A percentile compares a stretch with the other conserved stretches of the same genome.
These are phyloP conservation scores for Penicillium polonicum DNA, from an alignment of 2,329 filamentous ascomycete genomes.

Conservation along the genomic window DNA sequence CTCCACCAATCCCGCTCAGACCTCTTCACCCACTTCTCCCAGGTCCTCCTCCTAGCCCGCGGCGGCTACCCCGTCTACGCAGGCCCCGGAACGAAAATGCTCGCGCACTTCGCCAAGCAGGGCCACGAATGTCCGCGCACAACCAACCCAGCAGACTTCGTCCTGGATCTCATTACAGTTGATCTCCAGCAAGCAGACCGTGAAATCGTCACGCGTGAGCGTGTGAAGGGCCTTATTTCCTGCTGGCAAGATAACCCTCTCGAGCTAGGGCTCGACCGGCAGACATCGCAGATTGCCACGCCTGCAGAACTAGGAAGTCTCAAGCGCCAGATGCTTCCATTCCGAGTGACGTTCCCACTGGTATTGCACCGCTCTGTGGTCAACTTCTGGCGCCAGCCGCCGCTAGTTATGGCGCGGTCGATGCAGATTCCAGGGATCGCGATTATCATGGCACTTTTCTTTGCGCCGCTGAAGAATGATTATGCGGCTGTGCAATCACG, in stretches of 20 bases:
- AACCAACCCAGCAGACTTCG: slow-evolving; percentile 76
- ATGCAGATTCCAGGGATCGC: slow-evolving; percentile 67
- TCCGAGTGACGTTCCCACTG: slow-evolving; percentile 64
- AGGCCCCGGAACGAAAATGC: slow-evolving; percentile 62
- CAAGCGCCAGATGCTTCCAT: slow-evolving; percentile 61
- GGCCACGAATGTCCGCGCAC: slow-evolving; percentile 66
- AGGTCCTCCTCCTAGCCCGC: slow-evolving; percentile 67
- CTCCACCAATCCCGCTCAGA: slow-evolving; percentile 76
- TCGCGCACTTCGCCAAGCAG: slow-evolving; percentile 60
- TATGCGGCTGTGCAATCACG: slow-evolving; percentile 71
- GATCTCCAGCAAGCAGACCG: slow-evolving; percentile 65
- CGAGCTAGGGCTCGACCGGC: slow-evolving; percentile 18
- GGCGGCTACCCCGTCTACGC: slow-evolving; percentile 69
- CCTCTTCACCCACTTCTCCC: slow-evolving; percentile 69
- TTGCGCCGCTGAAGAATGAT: slow-evolving; percentile 67
- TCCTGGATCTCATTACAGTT: slow-evolving; percentile 72
- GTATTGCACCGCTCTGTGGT: slow-evolving; percentile 66
- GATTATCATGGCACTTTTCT: slow-evolving; percentile 66
- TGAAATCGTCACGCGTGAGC: slow-evolving; percentile 62
- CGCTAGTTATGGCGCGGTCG: slow-evolving; percentile 62
- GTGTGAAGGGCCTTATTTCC: slow-evolving; percentile 61
- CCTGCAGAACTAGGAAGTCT: slow-evolving; percentile 72
- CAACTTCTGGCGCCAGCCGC: slow-evolving; percentile 67
- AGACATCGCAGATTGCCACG: slow-evolving; percentile 54
- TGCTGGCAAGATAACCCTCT: slow-evolving; percentile 45